Evolutionary conservation across 768 basidiomycete genomes (phyloP), one percentile per base, ranked within the genome.

Genomic region (Boletus coccyginus): DNA sequence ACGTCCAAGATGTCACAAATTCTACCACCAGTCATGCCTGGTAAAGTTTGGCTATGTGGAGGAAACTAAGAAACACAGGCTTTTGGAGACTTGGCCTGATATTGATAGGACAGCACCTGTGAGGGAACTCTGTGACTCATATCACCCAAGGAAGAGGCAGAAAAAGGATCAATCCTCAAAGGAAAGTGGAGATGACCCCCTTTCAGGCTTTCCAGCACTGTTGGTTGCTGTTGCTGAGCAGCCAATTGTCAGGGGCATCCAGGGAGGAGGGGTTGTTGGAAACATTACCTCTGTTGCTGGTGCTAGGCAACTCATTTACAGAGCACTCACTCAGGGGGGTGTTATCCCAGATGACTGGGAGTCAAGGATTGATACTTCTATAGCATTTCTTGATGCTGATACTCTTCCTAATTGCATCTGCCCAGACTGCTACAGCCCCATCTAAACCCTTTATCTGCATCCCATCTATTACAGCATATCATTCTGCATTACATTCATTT

Each of bases 1-100:
- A 0, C 77, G 80, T 0, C 80, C 78, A 0, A 52, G 59, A 0
- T 87, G 85, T 57, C 66, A 74, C 12, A 73, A 64, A 5, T 76
- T 72, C 9, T 85, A 77, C 56, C 85, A 87, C 62, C 72, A 75
- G 12, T 24, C 59, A 0, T 87, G 85, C 55, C 66, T 86, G 5
- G 19, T 73, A 12, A 62, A 61, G 13, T 44, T 54, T 5, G 70
- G 67, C 1, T 70, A 63, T 43, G 56, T 66, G n/a, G 66, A 73
- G 12, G 38, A 58, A 8, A 17, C 39, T 0, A 66, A 70, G 2
- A 47, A 58, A 0, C 59, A 68, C 5, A 68, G 69, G 10, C 59
- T 78, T 7, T 53, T 83, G 2, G 63, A 69, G 3, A 73, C 73
- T 16, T 78, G 77, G 50, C 73, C 80, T 2, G 64, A 74, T 10